Conservation (phyloP, 2,329 filamentous ascomycete species). For the Xylariales sp. region DNA sequence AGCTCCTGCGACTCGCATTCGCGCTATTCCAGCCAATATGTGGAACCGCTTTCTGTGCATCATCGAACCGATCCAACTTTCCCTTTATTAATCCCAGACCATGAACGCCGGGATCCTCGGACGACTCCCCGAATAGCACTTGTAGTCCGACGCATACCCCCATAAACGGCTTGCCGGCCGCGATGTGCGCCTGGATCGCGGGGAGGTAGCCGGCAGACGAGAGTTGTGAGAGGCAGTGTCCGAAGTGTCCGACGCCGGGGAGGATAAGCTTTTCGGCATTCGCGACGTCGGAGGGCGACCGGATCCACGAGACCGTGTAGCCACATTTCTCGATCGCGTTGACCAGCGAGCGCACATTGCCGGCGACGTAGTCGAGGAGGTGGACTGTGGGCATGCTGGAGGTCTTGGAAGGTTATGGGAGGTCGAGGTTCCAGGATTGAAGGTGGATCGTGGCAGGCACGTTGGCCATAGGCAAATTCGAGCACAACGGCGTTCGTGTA, state of each 20-base stretch:
- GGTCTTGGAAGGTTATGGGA: background rate
- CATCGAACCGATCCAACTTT: slow-evolving; percentile 70
- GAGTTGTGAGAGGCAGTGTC: slow-evolving; percentile 87
- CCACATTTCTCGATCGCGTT: slow-evolving; percentile 97
- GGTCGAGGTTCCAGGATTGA: background rate
- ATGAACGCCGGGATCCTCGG: slow-evolving; percentile 65
- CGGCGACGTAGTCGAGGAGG: slow-evolving; percentile 84
- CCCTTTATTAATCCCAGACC: slow-evolving; percentile 74
- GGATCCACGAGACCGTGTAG: slow-evolving; percentile 90
- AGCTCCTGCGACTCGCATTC: slow-evolving; percentile 49
- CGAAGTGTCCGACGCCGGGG: slow-evolving; percentile 95
- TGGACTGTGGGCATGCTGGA: slow-evolving; percentile 69
- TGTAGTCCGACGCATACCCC: slow-evolving; percentile 95
- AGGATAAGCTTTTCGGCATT: slow-evolving; percentile 92
- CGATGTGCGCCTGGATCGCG: slow-evolving; percentile 77
- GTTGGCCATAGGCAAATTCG: slow-evolving; percentile 14
- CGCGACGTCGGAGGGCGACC: slow-evolving; percentile 74
- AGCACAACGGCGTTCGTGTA: background rate
- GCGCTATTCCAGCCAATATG: slow-evolving; percentile 99
- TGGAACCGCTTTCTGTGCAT: slow-evolving; percentile 80
- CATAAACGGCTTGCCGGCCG: slow-evolving; percentile 94
- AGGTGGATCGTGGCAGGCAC: slow-evolving; percentile 14
- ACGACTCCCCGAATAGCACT: slow-evolving; percentile 80
- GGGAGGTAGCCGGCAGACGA: slow-evolving; percentile 76
- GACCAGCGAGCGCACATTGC: slow-evolving; percentile 91